Evolutionary conservation across 1,284 basidiomycete species (phyloP).

Genomic region (Tilletiaria anomala): DNA sequence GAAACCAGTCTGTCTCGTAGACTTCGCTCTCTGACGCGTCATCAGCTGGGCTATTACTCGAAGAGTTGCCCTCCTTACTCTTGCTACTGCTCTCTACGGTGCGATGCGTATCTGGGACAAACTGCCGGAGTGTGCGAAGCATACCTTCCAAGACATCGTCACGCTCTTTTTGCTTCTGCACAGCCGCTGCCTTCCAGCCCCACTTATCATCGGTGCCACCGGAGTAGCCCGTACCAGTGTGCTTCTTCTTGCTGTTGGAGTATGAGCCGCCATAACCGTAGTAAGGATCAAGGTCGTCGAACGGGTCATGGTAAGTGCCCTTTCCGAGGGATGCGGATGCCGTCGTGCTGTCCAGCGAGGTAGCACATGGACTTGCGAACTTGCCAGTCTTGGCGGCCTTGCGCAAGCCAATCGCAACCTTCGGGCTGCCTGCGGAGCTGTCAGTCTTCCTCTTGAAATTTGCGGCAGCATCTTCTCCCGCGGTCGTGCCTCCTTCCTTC

Average conservation of each 20-base stretch:
- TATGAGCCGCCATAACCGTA: not conserved
- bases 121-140: not conserved
- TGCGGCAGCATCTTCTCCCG: too few relatives aligned
- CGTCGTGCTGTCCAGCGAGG: not conserved
- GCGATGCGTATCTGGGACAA: not conserved
- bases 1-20: conserved; percentile 3
- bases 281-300: not conserved
- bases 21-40: not conserved
- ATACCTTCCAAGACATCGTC: not conserved
- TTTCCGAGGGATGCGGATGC: not conserved
- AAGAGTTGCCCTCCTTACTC: too few relatives aligned
- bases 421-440: too few relatives aligned
- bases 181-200: conserved; percentile 1
- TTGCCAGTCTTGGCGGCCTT: too few relatives aligned
- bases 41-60: not conserved
- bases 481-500: too few relatives aligned
- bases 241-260: not conserved
- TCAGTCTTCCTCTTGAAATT: too few relatives aligned
- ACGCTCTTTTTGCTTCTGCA: conserved; percentile 1
- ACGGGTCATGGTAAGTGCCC: not conserved
- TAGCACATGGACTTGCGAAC: not conserved
- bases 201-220: not conserved
- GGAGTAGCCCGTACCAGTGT: not conserved
- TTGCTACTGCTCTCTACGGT: not conserved
- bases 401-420: too few relatives aligned